Base-by-base conservation (phyloP, 768 basidiomycete species). In the Agrocybe pediades region DNA sequence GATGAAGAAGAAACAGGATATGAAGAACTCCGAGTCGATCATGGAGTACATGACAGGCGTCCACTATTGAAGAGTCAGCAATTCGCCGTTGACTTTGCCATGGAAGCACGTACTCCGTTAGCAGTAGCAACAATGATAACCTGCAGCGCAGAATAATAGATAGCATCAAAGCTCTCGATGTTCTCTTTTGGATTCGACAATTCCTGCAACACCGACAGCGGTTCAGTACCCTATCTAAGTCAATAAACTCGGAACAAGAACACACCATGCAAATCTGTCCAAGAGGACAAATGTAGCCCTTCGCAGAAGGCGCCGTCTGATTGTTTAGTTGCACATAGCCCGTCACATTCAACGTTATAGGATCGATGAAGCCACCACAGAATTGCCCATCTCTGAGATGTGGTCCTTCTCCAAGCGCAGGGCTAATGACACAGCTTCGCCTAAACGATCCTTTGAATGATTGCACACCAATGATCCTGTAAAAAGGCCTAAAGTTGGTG, bases 381-480 rank as follows among this genome's bases (percentile, higher is more conserved):
- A 74, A 75, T 57, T 90, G 88, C 0, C 62, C 65, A 6, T 77
- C 61, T 6, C 85, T 69, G 24, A 72, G 67, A 1, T 78, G 76
- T 11, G 72, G 69, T 9, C 57, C 62, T 63, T 85, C 85, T 0
- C 86, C 88, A 1, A 81, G 71, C 1, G 75, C 77, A 2, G 86
- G 76, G 16, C 67, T 60, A 36, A 90, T 72, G 43, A 78, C 73
- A 61, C 89, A 91, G 1, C 76, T 78, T 7, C 89, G 81, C 16
- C 86, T 77, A 39, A 90, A 75, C 1, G 92, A 95, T 1, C 93
- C 94, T 53, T 87, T 85, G 76, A 99, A 99, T 0, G 91, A 84
- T 61, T 98, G 93, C 1, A 97, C 83, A n/a, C 96, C 95, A 53
- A 97, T 90, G 63, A 98, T 90, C 3, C 92, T 90, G 57, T 1